Base-by-base conservation (phyloP, 306 rosid species). In the Ormosia semicastrata region DNA sequence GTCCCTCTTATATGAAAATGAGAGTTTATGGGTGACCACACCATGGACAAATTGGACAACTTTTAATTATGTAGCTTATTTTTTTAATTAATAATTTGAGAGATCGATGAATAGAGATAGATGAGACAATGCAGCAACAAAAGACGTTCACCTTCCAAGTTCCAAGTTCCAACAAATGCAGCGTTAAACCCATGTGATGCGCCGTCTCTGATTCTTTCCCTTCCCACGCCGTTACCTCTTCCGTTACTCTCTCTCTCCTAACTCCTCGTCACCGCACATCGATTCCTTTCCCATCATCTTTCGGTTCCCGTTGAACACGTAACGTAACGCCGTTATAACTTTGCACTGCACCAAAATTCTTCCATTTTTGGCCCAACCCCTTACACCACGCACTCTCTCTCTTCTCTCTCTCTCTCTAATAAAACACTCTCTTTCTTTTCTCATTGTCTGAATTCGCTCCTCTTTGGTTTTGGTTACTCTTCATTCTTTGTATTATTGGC, bases 331-430 rank as follows among this genome's bases (percentile, higher is more conserved):
- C 87, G 86, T 89, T 54, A 77, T 24, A 63, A 50, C 50, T 52
- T 8, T 12, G 50, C 53, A 10, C 53, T 24, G 24, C 24, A 24
- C 24, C 24, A 24, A 24, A 24, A 24, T 24, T 24, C 24, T 81
- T 75, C 85, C 34, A 85, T 76, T 47, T 30, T 43, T 72, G 84
- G 89, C 91, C 89, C 91, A 76, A 81, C 66, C n/a, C 40, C 60
- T 44, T 37, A 49, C 70, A 71, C 77, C 18, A 17, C 12, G 0
- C 36, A 0, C 46, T 33, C 47, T 54, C 18, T 50, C 70, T 60
- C 8, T 43, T 59, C 72, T 63, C 72, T 43, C 79, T 18, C 60
- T 47, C 29, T 58, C 70, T 75, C 47, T 24, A 24, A 24, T 54
- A 54, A 37, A 54, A 12, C 50, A 67, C 57, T 10, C 24, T 24